phyloP scores from a whole-genome alignment of 2,329 filamentous ascomycete species.

The Dendrostoma leiphaemia region DNA sequence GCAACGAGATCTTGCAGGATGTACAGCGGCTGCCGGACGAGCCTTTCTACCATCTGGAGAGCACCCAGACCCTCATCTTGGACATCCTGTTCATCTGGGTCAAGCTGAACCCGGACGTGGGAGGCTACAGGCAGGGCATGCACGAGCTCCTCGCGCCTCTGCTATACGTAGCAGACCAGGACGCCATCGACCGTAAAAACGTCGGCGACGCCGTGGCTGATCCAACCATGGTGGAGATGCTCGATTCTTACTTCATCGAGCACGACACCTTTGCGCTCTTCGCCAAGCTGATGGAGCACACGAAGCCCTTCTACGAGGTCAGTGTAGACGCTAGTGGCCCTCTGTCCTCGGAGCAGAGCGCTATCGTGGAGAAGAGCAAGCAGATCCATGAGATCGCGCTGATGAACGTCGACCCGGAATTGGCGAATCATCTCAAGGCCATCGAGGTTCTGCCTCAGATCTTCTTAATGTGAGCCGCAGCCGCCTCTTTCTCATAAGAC shows the following conservation, averaged over 20 bases:
- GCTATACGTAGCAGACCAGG: constrained; percentile 77
- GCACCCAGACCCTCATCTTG: constrained; percentile 76
- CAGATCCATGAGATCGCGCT: constrained; percentile 84
- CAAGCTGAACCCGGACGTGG: constrained; percentile 82
- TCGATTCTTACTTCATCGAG: constrained; percentile 75
- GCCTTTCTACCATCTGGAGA: constrained; percentile 78
- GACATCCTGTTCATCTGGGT: constrained; percentile 94
- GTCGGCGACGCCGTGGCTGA: constrained; percentile 39
- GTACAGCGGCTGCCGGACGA: constrained; percentile 92
- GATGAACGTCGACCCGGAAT: constrained; percentile 75
- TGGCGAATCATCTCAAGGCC: constrained; percentile 74
- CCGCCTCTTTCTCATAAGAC: constrained; percentile 6
- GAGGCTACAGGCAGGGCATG: constrained; percentile 97
- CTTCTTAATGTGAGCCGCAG: constrained; percentile 73
- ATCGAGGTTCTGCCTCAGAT: constrained; percentile 95
- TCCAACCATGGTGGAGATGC: constrained; percentile 58
- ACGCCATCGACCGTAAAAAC: constrained; percentile 62
- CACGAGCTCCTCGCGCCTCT: constrained; percentile 92
- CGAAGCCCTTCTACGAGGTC: constrained; percentile 83
- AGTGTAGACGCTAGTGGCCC: constrained; percentile 31
- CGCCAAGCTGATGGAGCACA: constrained; percentile 80
- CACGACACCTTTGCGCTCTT: constrained; percentile 90
- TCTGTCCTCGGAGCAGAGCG: constrained; percentile 43
- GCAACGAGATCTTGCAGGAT: constrained; percentile 90
- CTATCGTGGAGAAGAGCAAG: constrained; percentile 82